Evolutionary conservation across 2,329 filamentous ascomycete genomes (phyloP).

Genomic region (Gaeumannomyces sp.): DNA sequence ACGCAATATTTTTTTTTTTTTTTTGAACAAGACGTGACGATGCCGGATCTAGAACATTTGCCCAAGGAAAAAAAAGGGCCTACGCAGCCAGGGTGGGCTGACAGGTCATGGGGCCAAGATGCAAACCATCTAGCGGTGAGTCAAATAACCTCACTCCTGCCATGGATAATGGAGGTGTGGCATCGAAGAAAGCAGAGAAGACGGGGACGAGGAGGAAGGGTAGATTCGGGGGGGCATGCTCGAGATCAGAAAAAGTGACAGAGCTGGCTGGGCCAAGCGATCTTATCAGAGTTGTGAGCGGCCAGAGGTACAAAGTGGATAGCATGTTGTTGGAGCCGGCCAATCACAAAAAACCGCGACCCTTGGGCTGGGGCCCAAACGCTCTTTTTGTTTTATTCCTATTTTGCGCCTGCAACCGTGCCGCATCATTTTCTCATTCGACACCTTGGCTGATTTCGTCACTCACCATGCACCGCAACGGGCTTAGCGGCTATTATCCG

Average conservation of each 20-base stretch:
- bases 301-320: conserved; percentile 24
- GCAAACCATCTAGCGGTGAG: too few relatives aligned
- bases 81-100: not conserved
- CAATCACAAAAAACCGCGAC: conserved; percentile 36
- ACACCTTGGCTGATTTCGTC: conserved; percentile 9
- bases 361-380: conserved; percentile 10
- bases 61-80: not conserved
- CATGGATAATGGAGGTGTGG: not conserved
- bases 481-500: conserved; percentile 6
- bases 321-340: conserved; percentile 24
- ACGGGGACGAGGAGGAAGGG: conserved; percentile 5
- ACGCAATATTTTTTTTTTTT: not conserved
- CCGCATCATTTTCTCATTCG: conserved; percentile 15
- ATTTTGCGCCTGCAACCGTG: too few relatives aligned
- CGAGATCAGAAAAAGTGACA: conserved; percentile 8
- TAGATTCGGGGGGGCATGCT: conserved; percentile 6
- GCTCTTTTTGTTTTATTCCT: too few relatives aligned
- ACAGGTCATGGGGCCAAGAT: not conserved
- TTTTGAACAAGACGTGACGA: not conserved
- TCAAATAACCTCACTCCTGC: too few relatives aligned
- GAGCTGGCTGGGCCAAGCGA: not conserved
- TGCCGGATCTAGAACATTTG: not conserved
- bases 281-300: conserved; percentile 14
- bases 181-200: conserved; percentile 9
- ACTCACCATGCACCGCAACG: conserved; percentile 12